Conservation (phyloP, 352 stramenopile genomes). For the Globisporangium takayamanum region DNA sequence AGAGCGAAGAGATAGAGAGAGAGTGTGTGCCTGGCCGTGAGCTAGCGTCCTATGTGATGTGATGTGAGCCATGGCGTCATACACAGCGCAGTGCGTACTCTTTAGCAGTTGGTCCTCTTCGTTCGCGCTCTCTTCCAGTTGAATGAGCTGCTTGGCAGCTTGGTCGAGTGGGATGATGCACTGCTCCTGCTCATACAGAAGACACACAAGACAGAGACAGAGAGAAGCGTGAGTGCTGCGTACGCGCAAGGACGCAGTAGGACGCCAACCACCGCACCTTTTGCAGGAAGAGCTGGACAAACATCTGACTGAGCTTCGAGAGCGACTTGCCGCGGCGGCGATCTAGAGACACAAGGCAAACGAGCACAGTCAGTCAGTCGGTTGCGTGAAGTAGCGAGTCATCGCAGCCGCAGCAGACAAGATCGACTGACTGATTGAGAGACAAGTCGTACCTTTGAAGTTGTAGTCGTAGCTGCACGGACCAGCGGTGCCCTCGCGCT, state of each 20-base stretch:
- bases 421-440: neutral
- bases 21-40: neutral
- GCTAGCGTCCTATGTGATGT: neutral
- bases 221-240: neutral
- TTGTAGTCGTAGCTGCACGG: conserved; percentile 39
- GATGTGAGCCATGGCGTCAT: neutral
- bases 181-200: conserved; percentile 46
- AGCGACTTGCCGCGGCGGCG: conserved; percentile 81
- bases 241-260: too few relatives aligned
- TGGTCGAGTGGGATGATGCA: conserved; percentile 91
- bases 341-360: conserved; percentile 22
- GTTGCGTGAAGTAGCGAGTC: too few relatives aligned
- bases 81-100: conserved; percentile 32
- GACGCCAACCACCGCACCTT: conserved; percentile 30
- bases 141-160: conserved; percentile 91
- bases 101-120: conserved; percentile 77
- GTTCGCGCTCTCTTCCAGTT: conserved; percentile 72
- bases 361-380: neutral
- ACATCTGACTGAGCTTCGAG: conserved; percentile 90
- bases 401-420: neutral
- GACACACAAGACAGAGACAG: neutral
- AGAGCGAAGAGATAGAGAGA: neutral
- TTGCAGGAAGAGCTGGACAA: conserved; percentile 93
- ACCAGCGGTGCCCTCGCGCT: conserved; percentile 18
- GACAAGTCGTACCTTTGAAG: conserved; percentile 44